Conservation (phyloP, 768 basidiomycete species). For the Trametes cinnabarina region DNA sequence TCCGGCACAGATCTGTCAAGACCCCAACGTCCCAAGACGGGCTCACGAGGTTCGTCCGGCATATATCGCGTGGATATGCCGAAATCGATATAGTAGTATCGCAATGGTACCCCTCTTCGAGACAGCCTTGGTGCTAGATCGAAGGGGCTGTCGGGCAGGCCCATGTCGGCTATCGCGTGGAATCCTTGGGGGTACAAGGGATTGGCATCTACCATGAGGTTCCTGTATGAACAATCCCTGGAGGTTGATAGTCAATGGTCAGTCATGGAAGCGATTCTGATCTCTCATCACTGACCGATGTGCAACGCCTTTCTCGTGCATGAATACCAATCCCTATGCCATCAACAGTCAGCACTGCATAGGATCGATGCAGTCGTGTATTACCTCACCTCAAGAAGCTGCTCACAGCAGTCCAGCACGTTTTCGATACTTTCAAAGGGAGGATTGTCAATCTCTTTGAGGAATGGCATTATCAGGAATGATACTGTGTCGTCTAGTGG, state of each 20-base stretch:
- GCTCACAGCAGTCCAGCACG: constrained; percentile 19
- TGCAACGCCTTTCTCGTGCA: constrained; percentile 23
- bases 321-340: constrained; percentile 22
- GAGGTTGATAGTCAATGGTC: background rate
- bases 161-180: constrained; percentile 15
- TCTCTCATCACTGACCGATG: constrained; percentile 17
- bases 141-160: background rate
- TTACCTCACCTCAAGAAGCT: constrained; percentile 21
- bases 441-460: constrained; percentile 19
- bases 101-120: background rate
- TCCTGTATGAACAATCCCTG: constrained; percentile 25
- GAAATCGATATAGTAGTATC: constrained; percentile 30
- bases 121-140: background rate
- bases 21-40: constrained; percentile 16
- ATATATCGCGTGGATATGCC: constrained; percentile 24
- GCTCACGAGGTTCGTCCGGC: background rate
- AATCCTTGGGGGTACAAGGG: constrained; percentile 22
- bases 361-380: background rate
- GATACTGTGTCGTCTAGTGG: no score
- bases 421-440: constrained; percentile 16
- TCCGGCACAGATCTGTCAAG: constrained; percentile 23
- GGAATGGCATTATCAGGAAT: constrained; percentile 26
- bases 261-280: background rate
- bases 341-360: background rate
- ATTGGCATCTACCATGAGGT: constrained; percentile 26